Base-by-base conservation (phyloP, 176 grass and related monocot species). In the Eleusine coracana region DNA sequence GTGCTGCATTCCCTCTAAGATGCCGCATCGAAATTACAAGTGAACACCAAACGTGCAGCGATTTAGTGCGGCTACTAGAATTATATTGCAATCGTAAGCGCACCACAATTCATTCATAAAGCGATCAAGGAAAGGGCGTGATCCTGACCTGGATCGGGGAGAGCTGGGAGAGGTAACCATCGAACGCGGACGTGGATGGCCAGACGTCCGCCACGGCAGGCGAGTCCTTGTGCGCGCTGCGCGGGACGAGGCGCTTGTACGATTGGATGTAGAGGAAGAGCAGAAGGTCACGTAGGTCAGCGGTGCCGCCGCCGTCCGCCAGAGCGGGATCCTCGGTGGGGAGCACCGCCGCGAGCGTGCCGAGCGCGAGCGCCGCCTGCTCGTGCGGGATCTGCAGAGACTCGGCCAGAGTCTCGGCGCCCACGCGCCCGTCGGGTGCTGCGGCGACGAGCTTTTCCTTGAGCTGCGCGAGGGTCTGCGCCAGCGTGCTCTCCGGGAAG, bases 181-280 rank as follows among this genome's bases (percentile, higher is more conserved):
- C 96, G 84, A 99, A 99, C 18, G 93, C 96, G 17, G 96, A 99
- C 48, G 96, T 93, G 73, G 91, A 91, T 8, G 96, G 93, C 96
- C 96, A 99, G 25, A 99, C 96, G 65, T 99, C 96, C 27, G 91
- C 69, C 36, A 92, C 93, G 15, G 88, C 89, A 4, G 87, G 75
- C 7, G 96, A 99, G 88, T 99, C 96, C 93, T 99, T 99, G 85
- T 91, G 93, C 46, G 88, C 85, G 62, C 36, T 81, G 36, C 93
- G 91, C 54, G 91, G 87, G 29, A 99, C 89, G 70, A 96, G 90
- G 27, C 96, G 81, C 85, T 96, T 99, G 85, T 94, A 99, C 3
- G 91, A 89, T 68, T 99, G 96, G 63, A 94, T 86, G 75, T 90
- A 99, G 81, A 99, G 96, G 82, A 96, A 99, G 40, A 99, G 84